phyloP scores from a whole-genome alignment of 495 filamentous ascomycete species.

The Aspergillus bertholletiae region DNA sequence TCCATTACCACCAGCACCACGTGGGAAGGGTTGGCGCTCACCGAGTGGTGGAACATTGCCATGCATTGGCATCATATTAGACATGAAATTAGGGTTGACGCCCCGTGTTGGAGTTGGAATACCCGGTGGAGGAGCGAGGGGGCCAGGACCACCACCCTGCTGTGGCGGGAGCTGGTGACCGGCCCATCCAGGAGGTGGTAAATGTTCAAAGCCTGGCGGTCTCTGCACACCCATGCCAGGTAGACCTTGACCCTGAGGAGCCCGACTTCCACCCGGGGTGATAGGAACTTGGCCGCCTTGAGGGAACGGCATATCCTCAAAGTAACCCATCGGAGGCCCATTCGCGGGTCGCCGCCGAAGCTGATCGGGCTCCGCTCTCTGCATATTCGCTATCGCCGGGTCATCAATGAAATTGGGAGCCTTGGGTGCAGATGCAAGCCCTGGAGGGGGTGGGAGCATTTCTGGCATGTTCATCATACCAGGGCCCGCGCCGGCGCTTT shows the following conservation, averaged over 20 bases:
- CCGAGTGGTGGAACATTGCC: constrained; percentile 31
- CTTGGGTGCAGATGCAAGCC: constrained; percentile 36
- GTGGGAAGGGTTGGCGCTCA: constrained; percentile 40
- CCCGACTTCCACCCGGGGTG: constrained; percentile 35
- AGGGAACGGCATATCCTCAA: constrained; percentile 41
- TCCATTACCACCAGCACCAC: constrained; percentile 23
- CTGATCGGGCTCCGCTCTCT: constrained; percentile 41
- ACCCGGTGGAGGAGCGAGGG: constrained; percentile 45
- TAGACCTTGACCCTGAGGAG: constrained; percentile 29
- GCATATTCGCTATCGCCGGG: constrained; percentile 45
- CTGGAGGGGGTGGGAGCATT: constrained; percentile 42
- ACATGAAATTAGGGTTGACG: constrained; percentile 39
- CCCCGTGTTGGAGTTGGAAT: constrained; percentile 39
- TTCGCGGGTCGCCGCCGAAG: constrained; percentile 36
- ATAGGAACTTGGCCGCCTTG: constrained; percentile 35
- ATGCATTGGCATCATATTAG: constrained; percentile 45
- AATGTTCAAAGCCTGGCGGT: constrained; percentile 47
- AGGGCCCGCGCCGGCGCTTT: constrained; percentile 32
- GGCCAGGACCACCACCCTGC: constrained; percentile 33
- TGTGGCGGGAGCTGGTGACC: constrained; percentile 34
- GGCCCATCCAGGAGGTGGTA: constrained; percentile 42
- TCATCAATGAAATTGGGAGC: constrained; percentile 44
- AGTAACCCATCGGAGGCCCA: constrained; percentile 42
- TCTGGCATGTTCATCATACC: constrained; percentile 44
- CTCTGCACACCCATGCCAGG: constrained; percentile 41